Evolutionary conservation across 768 basidiomycete genomes (phyloP).

Genomic region (Suillus discolor): DNA sequence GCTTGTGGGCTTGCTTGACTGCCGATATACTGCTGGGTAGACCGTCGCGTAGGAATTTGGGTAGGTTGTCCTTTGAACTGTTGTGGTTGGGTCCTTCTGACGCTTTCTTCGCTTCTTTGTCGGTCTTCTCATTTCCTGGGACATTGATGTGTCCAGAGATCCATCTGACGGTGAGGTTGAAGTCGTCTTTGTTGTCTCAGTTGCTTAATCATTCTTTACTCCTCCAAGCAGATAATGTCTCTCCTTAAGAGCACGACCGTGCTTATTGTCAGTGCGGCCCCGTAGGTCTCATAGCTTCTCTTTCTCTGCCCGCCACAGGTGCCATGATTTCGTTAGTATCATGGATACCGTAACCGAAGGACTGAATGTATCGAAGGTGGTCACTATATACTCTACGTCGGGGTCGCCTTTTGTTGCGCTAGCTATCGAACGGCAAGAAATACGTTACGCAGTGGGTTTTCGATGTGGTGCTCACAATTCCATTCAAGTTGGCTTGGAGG

Average conservation of each 20-base stretch:
- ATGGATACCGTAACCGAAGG: no score
- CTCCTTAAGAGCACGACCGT: slow-evolving; percentile 36
- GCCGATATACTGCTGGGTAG: no score
- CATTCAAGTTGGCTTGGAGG: not conserved
- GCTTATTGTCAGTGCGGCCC: slow-evolving; percentile 57
- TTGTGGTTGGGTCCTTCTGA: no score
- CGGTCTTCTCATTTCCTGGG: no score
- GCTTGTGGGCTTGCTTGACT: no score
- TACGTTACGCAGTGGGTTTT: not conserved
- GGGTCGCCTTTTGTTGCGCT: slow-evolving; percentile 29
- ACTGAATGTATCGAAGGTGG: slow-evolving; percentile 41
- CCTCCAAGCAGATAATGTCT: not conserved
- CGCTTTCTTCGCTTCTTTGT: no score
- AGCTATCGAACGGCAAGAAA: not conserved
- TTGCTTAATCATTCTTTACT: not conserved
- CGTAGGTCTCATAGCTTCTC: slow-evolving; percentile 46
- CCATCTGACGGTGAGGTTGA: no score
- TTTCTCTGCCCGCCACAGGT: slow-evolving; percentile 44
- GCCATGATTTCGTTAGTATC: slow-evolving; percentile 31
- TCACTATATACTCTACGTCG: slow-evolving; percentile 47
- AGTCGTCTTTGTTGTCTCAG: no score
- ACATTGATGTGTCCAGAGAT: no score
- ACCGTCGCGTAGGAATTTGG: no score
- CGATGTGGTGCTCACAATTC: not conserved
- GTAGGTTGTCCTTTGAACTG: no score